Evolutionary conservation across 306 rosid species (phyloP).

Genomic region (Comarum palustre): DNA sequence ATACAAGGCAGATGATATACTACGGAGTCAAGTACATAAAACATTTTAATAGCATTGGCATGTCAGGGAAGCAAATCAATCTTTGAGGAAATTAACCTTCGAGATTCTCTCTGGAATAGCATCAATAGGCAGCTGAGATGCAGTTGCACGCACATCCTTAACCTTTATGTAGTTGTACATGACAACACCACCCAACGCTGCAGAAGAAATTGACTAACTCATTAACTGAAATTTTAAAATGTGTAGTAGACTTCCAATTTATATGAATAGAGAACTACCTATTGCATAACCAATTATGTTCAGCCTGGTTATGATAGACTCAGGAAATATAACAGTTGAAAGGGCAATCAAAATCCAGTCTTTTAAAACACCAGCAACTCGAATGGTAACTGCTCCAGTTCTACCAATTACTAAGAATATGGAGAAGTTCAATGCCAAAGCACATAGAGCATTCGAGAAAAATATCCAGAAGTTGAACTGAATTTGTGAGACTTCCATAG

Average conservation of each 20-base stretch:
- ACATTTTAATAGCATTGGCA: background rate
- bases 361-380: conserved; percentile 93
- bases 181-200: conserved; percentile 87
- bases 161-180: conserved; percentile 91
- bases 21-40: background rate
- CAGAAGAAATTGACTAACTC: conserved; percentile 8
- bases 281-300: conserved; percentile 91
- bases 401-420: conserved; percentile 88
- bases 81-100: conserved; percentile 45
- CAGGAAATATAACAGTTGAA: conserved; percentile 90
- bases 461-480: conserved; percentile 94
- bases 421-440: conserved; percentile 93
- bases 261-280: conserved; percentile 39
- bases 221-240: conserved; percentile 11
- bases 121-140: conserved; percentile 61
- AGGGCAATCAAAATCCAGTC: conserved; percentile 98
- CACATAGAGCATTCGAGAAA: conserved; percentile 86
- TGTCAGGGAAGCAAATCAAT: conserved; percentile 8
- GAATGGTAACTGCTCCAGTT: conserved; percentile 93
- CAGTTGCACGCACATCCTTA: conserved; percentile 83
- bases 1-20: background rate
- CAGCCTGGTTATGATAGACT: conserved; percentile 77
- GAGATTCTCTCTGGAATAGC: conserved; percentile 57
- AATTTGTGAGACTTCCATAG: conserved; percentile 74
- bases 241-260: background rate